phyloP scores from a whole-genome alignment of 2,329 filamentous ascomycete genomes.

The Aspergillus flavus region DNA sequence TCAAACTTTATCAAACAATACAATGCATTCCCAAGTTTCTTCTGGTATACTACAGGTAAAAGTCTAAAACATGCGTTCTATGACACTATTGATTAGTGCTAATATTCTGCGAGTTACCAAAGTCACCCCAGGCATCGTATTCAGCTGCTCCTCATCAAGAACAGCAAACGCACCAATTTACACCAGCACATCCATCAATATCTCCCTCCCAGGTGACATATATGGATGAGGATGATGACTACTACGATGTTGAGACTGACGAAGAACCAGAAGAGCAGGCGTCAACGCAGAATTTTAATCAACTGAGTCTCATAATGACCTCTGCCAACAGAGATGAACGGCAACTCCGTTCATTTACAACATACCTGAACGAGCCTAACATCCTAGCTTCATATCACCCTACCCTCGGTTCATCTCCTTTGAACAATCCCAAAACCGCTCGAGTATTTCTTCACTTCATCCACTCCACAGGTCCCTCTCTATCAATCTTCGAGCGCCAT shows the following conservation, averaged over 20 bases:
- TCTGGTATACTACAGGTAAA: neutral
- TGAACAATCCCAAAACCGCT: conserved; percentile 78
- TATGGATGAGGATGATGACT: conserved; percentile 60
- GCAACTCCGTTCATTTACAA: conserved; percentile 52
- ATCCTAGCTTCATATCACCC: conserved; percentile 68
- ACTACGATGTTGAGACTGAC: conserved; percentile 64
- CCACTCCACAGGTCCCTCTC: conserved; percentile 79
- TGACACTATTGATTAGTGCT: neutral
- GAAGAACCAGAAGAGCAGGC: conserved; percentile 55
- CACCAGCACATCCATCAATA: conserved; percentile 14
- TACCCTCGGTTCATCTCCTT: conserved; percentile 66
- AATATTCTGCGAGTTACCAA: neutral
- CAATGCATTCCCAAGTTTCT: neutral
- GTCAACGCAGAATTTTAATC: conserved; percentile 37
- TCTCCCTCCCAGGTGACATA: conserved; percentile 33
- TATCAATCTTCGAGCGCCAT: conserved; percentile 86
- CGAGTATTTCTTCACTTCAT: conserved; percentile 91
- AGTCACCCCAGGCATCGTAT: neutral
- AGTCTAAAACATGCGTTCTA: neutral
- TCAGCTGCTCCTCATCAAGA: neutral
- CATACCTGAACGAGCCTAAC: conserved; percentile 51
- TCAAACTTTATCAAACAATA: neutral
- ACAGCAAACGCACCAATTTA: conserved; percentile 4
- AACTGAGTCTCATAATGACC: conserved; percentile 47
- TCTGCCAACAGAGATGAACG: conserved; percentile 50